Evolutionary conservation across 2,329 filamentous ascomycete genomes (phyloP).

Genomic region (Cadophora sp.): DNA sequence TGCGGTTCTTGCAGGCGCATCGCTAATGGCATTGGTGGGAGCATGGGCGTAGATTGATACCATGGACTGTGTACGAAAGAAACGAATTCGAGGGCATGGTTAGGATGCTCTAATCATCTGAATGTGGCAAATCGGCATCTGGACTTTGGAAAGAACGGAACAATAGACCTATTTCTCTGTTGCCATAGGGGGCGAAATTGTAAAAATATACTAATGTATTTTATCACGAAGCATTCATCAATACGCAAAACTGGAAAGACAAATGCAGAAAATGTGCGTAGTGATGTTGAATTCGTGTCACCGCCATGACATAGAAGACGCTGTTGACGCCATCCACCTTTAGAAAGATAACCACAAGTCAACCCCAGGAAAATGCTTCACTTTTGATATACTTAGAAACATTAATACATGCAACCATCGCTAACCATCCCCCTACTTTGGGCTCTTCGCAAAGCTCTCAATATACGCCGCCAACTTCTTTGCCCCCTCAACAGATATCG

Average conservation of each 20-base stretch:
- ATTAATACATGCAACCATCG: background rate
- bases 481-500: slow-evolving; percentile 71
- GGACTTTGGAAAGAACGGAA: background rate
- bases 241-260: no score
- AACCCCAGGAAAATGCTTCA: background rate
- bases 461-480: slow-evolving; percentile 73
- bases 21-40: slow-evolving; percentile 71
- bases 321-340: background rate
- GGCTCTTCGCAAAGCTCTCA: slow-evolving; percentile 53
- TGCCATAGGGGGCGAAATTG: background rate
- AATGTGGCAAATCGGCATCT: background rate
- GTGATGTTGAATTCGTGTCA: background rate
- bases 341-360: no score
- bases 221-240: background rate
- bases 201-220: background rate
- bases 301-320: background rate
- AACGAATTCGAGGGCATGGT: background rate
- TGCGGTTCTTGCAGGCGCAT: slow-evolving; percentile 64
- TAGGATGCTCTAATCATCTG: background rate
- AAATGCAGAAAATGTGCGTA: background rate
- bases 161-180: background rate
- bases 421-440: slow-evolving; percentile 1
- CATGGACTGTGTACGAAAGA: slow-evolving; percentile 2
- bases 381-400: background rate
- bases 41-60: slow-evolving; percentile 58